phyloP scores from a whole-genome alignment of 352 stramenopile genomes.

The Pythium aphanidermatum region DNA sequence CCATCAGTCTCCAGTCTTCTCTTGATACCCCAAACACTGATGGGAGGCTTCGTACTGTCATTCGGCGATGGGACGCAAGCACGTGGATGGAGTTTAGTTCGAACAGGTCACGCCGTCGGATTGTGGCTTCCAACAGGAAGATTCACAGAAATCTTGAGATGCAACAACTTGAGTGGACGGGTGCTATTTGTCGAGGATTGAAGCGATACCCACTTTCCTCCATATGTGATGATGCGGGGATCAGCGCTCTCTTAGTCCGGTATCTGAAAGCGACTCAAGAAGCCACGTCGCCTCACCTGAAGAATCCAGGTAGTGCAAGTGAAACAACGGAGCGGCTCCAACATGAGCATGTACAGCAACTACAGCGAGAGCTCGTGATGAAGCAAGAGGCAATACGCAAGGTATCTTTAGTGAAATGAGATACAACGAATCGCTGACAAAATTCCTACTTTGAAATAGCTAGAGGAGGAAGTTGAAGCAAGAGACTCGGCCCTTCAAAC shows the following conservation, averaged over 20 bases:
- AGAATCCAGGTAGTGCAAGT: background rate
- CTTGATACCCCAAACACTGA: background rate
- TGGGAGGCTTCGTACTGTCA: slow-evolving; percentile 16
- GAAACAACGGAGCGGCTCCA: slow-evolving; percentile 20
- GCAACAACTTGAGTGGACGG: slow-evolving; percentile 45
- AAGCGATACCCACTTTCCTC: slow-evolving; percentile 69
- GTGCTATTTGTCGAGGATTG: slow-evolving; percentile 55
- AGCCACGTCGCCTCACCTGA: too few species aligned
- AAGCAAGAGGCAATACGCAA: slow-evolving; percentile 28
- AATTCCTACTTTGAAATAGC: slow-evolving; percentile 29
- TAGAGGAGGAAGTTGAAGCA: slow-evolving; percentile 54
- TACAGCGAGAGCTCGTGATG: slow-evolving; percentile 39
- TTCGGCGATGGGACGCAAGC: slow-evolving; percentile 44
- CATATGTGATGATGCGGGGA: slow-evolving; percentile 63
- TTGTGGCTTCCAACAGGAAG: slow-evolving; percentile 63
- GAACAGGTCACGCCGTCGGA: slow-evolving; percentile 27
- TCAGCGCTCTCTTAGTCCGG: slow-evolving; percentile 41
- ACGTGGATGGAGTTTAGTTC: slow-evolving; percentile 38
- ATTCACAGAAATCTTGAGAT: slow-evolving; percentile 23
- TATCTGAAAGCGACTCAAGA: slow-evolving; percentile 13
- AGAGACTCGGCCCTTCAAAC: slow-evolving; percentile 44
- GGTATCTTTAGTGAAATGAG: too few species aligned
- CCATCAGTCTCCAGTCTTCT: too few species aligned
- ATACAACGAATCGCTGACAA: too few species aligned
- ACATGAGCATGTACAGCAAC: slow-evolving; percentile 34